Percentiles rank a stretch among this genome's conserved stretches.
Conservation (phyloP, 106 monocot genomes). For the Acanthochlamys bracteata region DNA sequence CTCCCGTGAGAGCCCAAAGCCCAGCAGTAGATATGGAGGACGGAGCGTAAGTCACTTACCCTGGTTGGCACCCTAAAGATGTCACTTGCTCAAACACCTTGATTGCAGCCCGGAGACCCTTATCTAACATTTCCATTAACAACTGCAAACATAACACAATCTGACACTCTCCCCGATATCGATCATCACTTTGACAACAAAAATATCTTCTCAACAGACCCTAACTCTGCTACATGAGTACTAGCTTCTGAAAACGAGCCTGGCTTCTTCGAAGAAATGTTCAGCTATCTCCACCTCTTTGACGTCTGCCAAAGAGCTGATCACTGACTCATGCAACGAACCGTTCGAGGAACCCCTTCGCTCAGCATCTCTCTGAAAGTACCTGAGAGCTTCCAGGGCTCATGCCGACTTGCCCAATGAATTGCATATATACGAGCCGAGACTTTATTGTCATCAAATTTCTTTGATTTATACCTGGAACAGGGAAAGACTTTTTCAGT, state of each 20-base stretch:
- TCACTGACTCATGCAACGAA: constrained; percentile 49
- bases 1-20: constrained; percentile 35
- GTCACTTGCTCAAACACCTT: constrained; percentile 44
- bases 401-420: constrained; percentile 34
- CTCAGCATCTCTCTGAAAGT: constrained; percentile 55
- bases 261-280: constrained; percentile 59
- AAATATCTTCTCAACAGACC: constrained; percentile 35
- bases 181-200: constrained; percentile 46
- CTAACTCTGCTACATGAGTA: constrained; percentile 71
- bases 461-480: constrained; percentile 30
- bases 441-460: background rate
- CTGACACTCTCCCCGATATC: constrained; percentile 45
- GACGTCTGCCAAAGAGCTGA: constrained; percentile 56
- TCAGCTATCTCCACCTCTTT: constrained; percentile 54
- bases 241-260: constrained; percentile 44
- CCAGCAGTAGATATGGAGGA: constrained; percentile 63
- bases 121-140: constrained; percentile 58
- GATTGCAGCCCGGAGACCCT: constrained; percentile 35
- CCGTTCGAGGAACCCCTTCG: constrained; percentile 23
- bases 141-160: constrained; percentile 59
- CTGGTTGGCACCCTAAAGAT: constrained; percentile 48
- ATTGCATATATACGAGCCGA: constrained; percentile 46
- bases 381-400: constrained; percentile 36
- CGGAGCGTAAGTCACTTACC: constrained; percentile 74
- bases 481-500: constrained; percentile 37